Evolutionary conservation across 2,329 filamentous ascomycete genomes (phyloP).

Genomic region (Fusarium chlamydosporum): DNA sequence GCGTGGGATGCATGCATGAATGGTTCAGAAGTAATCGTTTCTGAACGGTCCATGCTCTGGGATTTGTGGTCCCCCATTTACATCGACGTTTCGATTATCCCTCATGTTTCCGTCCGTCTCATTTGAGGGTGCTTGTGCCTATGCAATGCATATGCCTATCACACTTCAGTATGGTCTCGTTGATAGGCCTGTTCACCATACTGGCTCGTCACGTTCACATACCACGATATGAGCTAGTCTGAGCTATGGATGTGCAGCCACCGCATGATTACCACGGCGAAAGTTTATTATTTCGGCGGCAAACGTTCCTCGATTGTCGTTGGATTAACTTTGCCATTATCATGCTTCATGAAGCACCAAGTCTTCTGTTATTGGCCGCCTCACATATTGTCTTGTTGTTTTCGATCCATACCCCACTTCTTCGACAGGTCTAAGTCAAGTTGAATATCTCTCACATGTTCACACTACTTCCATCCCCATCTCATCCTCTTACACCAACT

Average conservation of each 20-base stretch:
- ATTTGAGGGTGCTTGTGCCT: conserved; percentile 14
- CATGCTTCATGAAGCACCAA: conserved; percentile 14
- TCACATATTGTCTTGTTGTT: conserved; percentile 26
- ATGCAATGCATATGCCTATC: conserved; percentile 23
- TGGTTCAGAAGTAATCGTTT: conserved; percentile 23
- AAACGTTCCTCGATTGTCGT: conserved; percentile 15
- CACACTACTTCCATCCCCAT: conserved; percentile 15
- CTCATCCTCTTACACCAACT: conserved; percentile 40
- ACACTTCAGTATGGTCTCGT: conserved; percentile 4
- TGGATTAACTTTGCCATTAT: conserved; percentile 20
- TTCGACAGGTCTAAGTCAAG: conserved; percentile 19
- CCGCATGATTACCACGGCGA: conserved; percentile 14
- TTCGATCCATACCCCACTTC: conserved; percentile 35
- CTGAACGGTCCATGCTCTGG: conserved; percentile 17
- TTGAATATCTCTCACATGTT: conserved; percentile 35
- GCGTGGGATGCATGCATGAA: conserved; percentile 52
- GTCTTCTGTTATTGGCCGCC: conserved; percentile 29
- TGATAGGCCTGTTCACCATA: conserved; percentile 27
- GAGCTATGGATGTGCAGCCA: neutral
- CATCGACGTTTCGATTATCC: conserved; percentile 44
- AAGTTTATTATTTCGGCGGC: conserved; percentile 26
- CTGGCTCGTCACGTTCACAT: conserved; percentile 32
- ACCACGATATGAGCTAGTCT: conserved; percentile 21
- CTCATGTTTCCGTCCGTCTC: conserved; percentile 39
- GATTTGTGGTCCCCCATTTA: conserved; percentile 41